Percentiles rank a stretch among this genome's conserved stretches.
Evolutionary conservation across 305 asterid species (phyloP).

Genomic region (Andrographis paniculata): DNA sequence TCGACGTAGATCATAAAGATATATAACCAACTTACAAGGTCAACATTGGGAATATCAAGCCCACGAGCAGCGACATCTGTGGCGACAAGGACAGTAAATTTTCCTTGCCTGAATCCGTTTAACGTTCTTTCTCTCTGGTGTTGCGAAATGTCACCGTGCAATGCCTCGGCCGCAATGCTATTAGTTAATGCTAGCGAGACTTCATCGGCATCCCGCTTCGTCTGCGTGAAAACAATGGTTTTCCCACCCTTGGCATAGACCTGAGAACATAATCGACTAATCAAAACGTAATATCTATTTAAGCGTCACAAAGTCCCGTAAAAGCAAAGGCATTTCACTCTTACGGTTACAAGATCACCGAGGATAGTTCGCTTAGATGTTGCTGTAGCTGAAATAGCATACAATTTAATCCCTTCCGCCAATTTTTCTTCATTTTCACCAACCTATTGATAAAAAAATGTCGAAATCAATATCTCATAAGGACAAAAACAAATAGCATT

Average conservation of each 20-base stretch:
- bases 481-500: not conserved
- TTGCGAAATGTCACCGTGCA: conserved; percentile 95
- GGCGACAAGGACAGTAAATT: conserved; percentile 87
- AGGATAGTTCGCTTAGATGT: conserved; percentile 79
- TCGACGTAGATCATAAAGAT: not conserved
- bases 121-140: conserved; percentile 95
- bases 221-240: conserved; percentile 89
- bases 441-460: conserved; percentile 39
- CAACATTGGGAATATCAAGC: conserved; percentile 95
- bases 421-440: conserved; percentile 86
- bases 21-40: conserved; percentile 58
- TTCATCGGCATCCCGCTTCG: conserved; percentile 96
- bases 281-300: conserved; percentile 6
- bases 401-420: conserved; percentile 94
- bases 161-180: conserved; percentile 83
- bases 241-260: conserved; percentile 97
- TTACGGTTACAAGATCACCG: conserved; percentile 81
- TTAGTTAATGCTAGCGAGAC: conserved; percentile 65
- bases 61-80: conserved; percentile 99
- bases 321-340: conserved; percentile 12
- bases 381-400: conserved; percentile 60
- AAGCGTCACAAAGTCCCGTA: not conserved
- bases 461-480: conserved; percentile 2
- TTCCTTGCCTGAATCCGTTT: conserved; percentile 88
- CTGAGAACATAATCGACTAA: conserved; percentile 25